Evolutionary conservation across 768 basidiomycete species (phyloP), one percentile per base, ranked within the genome.

Genomic region (Leccinum longicurvipes): DNA sequence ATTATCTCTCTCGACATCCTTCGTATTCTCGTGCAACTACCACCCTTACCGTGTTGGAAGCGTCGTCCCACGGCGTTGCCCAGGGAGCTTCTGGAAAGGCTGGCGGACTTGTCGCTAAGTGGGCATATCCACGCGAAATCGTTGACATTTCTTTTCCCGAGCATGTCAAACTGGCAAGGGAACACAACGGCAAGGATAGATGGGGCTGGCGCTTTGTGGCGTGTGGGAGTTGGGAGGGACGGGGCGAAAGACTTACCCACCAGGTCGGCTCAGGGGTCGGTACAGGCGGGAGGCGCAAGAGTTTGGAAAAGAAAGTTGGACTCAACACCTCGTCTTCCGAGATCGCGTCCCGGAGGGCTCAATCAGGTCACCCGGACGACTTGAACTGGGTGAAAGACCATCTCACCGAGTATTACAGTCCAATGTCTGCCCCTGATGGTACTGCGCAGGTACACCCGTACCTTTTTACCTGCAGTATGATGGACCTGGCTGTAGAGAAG

Each of bases 31-130:
- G 74, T 4, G 57, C 72, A 10, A 69, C 66, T 4, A 74, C 76
- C 11, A 76, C 69, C 25, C 73, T 89, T 42, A 87, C 83, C 15
- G 73, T 92, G 8, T 69, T 96, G 51, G 84, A 94, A 61, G 87
- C 91, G 51, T 90, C 87, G 0, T 74, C 67, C 6, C 65, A 79
- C 46, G 84, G 83, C 6, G 77, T 83, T 19, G 92, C 91, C 0
- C 87, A 89, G 57, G 92, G 89, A 0, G 87, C 89, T 0, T 89
- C 86, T 0, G 91, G 91, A 17, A 93, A 93, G 67, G 88, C 91
- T 0, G 91, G 90, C 5, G 91, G 90, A 0, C 81, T 96, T 12
- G 79, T 95, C 19, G 91, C 93, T 0, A 83, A 86, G 71, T 86
- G 93, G 92, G 93, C 91, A 49, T 87, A 86, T 63, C 85, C 86